phyloP scores from a whole-genome alignment of 169 alveolate genomes.

The Theileria sp. region DNA sequence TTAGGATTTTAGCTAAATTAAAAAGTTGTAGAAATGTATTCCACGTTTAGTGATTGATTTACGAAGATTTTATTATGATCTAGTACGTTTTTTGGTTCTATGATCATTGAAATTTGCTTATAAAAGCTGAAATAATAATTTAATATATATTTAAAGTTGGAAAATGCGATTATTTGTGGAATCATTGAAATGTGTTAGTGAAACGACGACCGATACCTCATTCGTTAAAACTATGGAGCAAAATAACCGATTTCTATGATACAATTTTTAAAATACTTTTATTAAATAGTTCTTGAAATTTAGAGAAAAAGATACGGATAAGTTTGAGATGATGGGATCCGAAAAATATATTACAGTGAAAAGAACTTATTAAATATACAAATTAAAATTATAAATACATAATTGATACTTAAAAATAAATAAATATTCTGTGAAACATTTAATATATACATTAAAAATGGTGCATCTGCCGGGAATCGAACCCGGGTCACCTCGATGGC shows the following conservation, averaged over 20 bases:
- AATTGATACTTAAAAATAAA: not conserved
- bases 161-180: not conserved
- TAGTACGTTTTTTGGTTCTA: not conserved
- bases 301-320: not conserved
- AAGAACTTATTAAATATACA: not conserved
- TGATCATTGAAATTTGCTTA: not conserved
- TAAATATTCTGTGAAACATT: not conserved
- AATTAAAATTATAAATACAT: not conserved
- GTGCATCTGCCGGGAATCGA: conserved; percentile 98
- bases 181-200: not conserved
- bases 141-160: not conserved
- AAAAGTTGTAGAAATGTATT: not conserved
- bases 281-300: not conserved
- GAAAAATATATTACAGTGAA: not conserved
- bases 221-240: not conserved
- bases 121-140: no score
- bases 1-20: not conserved
- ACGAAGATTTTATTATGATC: not conserved
- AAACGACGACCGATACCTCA: not conserved
- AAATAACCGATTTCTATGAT: not conserved
- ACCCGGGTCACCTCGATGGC: conserved; percentile 99
- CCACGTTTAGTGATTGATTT: not conserved
- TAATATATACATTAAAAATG: conserved; percentile 27
- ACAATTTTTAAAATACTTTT: not conserved
- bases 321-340: not conserved